Base-by-base conservation (phyloP, 257 asterid species). In the Primulina eburnea region DNA sequence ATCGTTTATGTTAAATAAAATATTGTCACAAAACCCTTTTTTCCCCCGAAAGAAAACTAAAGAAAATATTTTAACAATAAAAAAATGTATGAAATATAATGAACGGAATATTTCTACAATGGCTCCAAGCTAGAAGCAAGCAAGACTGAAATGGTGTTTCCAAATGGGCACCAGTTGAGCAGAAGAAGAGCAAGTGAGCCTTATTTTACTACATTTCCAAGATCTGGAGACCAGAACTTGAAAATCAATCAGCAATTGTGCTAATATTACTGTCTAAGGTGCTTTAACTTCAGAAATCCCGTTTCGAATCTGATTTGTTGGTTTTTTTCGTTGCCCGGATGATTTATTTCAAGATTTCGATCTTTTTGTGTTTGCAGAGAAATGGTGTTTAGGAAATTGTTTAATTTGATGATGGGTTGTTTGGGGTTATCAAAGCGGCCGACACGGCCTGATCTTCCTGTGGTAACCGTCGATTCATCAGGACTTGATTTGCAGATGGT, bases 351-450 rank as follows among this genome's bases (percentile, higher is more conserved):
- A 60, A 40, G 28, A 68, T 58, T 24, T 58, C 12, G 0, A 17
- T 37, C 17, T 29, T 18, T 6, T 8, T 72, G 9, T 11, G 20
- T 6, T 8, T 47, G 16, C 26, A 66, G 78, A 80, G 88, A 72
- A 37, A 90, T 93, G 97, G 97, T 85, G 30, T 83, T 90, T 75
- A 84, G 73, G 86, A 89, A 81, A 82, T 26, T 93, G 74, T 77
- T 78, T 63, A 81, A 38, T 12, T 30, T 80, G 90, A 86, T 90
- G 89, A 83, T 84, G 92, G 86, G 98, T 34, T 93, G 97, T 79
- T 75, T 90, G 67, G 97, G 98, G 62, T 68, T 84, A 57, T 73
- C 73, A 60, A 78, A 86, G 82, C 84, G 83, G 81, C 87, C 89
- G 16, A 75, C 90, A 20, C 85, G 69, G 68, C 83, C 91, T 16